Percentiles rank a stretch among this genome's conserved stretches.
These are phyloP conservation scores for Nectriaceae sp. DNA, from an alignment of 2,329 filamentous ascomycete species.

Conservation along the genomic window DNA sequence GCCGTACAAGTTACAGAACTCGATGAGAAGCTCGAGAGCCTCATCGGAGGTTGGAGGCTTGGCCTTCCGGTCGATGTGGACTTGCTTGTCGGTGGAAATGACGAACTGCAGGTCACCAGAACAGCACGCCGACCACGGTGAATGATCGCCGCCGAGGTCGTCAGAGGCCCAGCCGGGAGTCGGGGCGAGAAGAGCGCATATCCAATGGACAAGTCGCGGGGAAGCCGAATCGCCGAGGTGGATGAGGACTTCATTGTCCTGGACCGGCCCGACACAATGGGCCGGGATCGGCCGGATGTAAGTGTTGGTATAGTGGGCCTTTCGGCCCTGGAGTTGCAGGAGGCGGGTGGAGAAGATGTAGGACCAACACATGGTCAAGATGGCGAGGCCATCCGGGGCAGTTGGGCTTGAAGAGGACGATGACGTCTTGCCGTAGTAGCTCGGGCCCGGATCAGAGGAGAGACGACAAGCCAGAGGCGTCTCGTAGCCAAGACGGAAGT, in stretches of 20 bases:
- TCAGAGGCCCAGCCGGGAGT: slow-evolving; percentile 23
- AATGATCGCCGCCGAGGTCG: slow-evolving; percentile 15
- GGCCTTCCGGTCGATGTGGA: slow-evolving; percentile 14
- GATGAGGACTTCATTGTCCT: slow-evolving; percentile 19
- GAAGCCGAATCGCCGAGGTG: slow-evolving; percentile 21
- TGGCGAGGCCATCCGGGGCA: slow-evolving; percentile 26
- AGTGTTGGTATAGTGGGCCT: slow-evolving; percentile 24
- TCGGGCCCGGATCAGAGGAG: slow-evolving; percentile 18
- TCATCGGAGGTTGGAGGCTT: slow-evolving; percentile 18
- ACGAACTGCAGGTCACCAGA: slow-evolving; percentile 19
- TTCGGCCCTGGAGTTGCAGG: slow-evolving; percentile 27
- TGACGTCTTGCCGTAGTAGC: slow-evolving; percentile 20
- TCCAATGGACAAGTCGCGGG: slow-evolving; percentile 26
- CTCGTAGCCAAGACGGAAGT: slow-evolving; percentile 27
- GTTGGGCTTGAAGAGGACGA: slow-evolving; percentile 15
- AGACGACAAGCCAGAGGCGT: slow-evolving; percentile 22
- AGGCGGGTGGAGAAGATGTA: slow-evolving; percentile 31
- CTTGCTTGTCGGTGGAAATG: slow-evolving; percentile 20
- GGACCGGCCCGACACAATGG: slow-evolving; percentile 15
- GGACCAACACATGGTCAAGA: slow-evolving; percentile 30
- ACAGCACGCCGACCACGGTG: slow-evolving; percentile 23
- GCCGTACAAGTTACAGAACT: slow-evolving; percentile 28
- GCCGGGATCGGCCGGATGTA: slow-evolving; percentile 24
- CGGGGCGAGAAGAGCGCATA: slow-evolving; percentile 27
- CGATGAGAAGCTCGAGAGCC: slow-evolving; percentile 26